These are phyloP conservation scores for Apophysomyces variabilis DNA, from an alignment of 371 early-diverging fungal species.

Conservation along the genomic window DNA sequence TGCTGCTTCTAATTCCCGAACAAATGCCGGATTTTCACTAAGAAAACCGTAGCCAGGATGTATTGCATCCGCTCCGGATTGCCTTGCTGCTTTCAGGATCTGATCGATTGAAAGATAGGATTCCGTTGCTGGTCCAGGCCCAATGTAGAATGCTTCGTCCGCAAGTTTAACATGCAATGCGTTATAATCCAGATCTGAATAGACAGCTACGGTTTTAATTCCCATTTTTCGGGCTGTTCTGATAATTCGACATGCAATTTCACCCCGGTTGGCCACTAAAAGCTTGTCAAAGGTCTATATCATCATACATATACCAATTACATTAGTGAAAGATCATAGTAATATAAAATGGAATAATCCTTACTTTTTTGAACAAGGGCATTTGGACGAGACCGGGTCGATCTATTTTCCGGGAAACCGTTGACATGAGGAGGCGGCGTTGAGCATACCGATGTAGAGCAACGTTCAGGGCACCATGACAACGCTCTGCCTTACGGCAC, in stretches of 20 bases:
- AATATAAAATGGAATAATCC: background rate
- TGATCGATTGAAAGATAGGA: conserved; percentile 74
- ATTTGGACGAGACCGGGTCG: background rate
- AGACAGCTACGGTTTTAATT: conserved; percentile 57
- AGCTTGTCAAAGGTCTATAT: conserved; percentile 53
- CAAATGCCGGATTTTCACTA: conserved; percentile 85
- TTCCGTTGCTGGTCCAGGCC: conserved; percentile 67
- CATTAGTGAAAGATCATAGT: background rate
- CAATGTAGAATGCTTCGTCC: conserved; percentile 76
- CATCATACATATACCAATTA: background rate
- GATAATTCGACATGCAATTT: conserved; percentile 58
- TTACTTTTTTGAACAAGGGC: background rate
- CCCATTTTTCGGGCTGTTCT: conserved; percentile 51
- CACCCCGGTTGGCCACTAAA: conserved; percentile 62
- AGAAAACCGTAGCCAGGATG: conserved; percentile 91
- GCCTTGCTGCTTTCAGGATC: conserved; percentile 62
- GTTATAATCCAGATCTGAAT: conserved; percentile 76
- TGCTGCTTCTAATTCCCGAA: conserved; percentile 57
- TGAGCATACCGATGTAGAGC: background rate
- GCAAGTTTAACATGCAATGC: conserved; percentile 84
- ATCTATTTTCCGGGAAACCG: background rate
- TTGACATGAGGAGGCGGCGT: background rate
- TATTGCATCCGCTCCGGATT: conserved; percentile 75
- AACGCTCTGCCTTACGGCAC: background rate
- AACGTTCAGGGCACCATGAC: background rate